Evolutionary conservation across 2,329 filamentous ascomycete species (phyloP).

Genomic region (Furcasterigmium sp.): DNA sequence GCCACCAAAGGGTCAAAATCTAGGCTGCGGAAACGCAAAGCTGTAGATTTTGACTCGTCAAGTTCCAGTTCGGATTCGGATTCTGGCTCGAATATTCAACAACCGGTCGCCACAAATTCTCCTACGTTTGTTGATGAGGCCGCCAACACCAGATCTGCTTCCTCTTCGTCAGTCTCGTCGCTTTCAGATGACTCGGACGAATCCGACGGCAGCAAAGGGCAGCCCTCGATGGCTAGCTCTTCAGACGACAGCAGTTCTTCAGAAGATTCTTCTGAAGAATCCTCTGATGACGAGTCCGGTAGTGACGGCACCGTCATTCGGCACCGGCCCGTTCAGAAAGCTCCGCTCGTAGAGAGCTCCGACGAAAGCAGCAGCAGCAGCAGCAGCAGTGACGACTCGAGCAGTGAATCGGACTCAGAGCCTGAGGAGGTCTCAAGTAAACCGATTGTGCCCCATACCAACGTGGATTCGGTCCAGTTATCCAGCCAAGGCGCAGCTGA

Average conservation of each 20-base stretch:
- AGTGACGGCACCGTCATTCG: not conserved
- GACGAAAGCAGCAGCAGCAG: not conserved
- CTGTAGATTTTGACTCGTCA: not conserved
- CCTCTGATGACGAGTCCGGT: not conserved
- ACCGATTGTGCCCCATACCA: conserved; percentile 2
- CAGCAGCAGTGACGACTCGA: conserved; percentile 13
- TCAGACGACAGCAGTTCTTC: conserved; percentile 6
- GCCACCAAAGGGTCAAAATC: no score
- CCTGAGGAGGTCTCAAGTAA: conserved; percentile 32
- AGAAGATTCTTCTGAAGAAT: conserved; percentile 5
- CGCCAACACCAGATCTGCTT: no score
- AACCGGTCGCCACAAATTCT: no score
- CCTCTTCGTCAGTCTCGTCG: no score
- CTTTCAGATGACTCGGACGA: conserved; percentile 3
- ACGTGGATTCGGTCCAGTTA: not conserved
- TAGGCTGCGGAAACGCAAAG: conserved; percentile 4
- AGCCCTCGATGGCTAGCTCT: no score
- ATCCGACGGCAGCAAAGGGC: conserved; percentile 12
- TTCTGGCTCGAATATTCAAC: conserved; percentile 8
- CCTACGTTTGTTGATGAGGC: no score
- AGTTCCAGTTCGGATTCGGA: conserved; percentile 8
- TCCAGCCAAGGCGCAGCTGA: conserved; percentile 1
- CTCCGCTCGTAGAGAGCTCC: conserved; percentile 5
- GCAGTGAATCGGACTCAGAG: conserved; percentile 19
- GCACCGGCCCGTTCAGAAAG: not conserved